Base-by-base conservation (phyloP, 2,329 filamentous ascomycete genomes). In the Akanthomyces uredinophilus region DNA sequence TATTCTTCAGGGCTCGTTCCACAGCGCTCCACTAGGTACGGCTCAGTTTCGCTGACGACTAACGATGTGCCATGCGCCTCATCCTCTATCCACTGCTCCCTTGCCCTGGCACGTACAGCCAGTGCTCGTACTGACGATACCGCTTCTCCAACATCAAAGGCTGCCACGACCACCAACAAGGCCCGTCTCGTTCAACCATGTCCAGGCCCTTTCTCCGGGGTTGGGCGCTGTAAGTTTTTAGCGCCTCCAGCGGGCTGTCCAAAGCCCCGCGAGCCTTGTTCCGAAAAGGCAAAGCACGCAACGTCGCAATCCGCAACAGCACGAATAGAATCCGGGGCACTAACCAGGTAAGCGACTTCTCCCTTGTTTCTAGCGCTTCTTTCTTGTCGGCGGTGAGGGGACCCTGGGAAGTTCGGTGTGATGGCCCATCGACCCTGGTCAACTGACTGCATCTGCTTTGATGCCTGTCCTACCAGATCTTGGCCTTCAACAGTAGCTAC, bases 251-350 rank as follows among this genome's bases (percentile, higher is more conserved):
- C 24, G 6, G 7, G 35, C 32, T 22, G 41, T 16, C 18, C 1
- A 11, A 43, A 14, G 20, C 56, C 46, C 46, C 56, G 32, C 55
- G 53, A 58, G 55, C 43, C 44, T 58, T 41, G 55, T 29, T 43
- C 56, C 35, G 16, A 51, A 59, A 18, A 51, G 46, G 46, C 16
- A 50, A 58, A 27, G 22, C 4, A 24, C 46, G 35, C 46, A 56
- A 46, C 53, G 24, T 56, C 37, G 41, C 41, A 43, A 43, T 35
- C 55, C 44, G 43, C 20, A 32, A 32, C 56, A 29, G 32, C 46
- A 32, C 29, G n/a, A 37, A 46, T 18, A 58, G 49, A 58, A 58
- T 58, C 55, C 44, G 55, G 55, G 55, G 55, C 55, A n/a, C 24
- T 22, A 20, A 20, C 18, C 43, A 46, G 29, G 20, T 43, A 52